Conservation (phyloP, 441 rosid species). For the Euphorbia celastroides region DNA sequence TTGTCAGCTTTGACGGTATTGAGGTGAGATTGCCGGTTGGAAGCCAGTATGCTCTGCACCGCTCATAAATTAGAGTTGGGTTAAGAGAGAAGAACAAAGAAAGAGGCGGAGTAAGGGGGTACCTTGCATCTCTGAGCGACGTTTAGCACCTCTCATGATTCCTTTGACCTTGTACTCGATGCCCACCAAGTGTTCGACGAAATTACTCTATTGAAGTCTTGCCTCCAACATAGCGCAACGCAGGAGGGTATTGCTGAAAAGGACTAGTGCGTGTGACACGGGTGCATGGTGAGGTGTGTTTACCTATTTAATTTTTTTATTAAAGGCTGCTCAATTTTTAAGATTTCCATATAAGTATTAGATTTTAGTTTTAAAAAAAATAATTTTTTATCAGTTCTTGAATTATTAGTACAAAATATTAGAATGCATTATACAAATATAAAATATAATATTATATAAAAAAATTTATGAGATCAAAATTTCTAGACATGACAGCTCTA, state of each 20-base stretch:
- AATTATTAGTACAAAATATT: too few species aligned
- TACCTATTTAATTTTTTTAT: too few species aligned
- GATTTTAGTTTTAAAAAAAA: too few species aligned
- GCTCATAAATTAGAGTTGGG: neutral
- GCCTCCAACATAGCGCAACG: neutral
- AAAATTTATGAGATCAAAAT: too few species aligned
- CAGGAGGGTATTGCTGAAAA: neutral
- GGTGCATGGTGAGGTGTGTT: too few species aligned
- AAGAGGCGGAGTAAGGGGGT: neutral
- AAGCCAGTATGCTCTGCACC: conserved; percentile 64
- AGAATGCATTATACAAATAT: too few species aligned
- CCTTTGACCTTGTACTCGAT: neutral
- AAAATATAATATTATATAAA: too few species aligned
- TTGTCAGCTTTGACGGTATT: conserved; percentile 80
- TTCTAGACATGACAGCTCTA: too few species aligned
- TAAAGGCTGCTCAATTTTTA: too few species aligned
- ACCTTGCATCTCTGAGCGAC: conserved; percentile 82
- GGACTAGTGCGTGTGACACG: too few species aligned
- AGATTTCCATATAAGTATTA: too few species aligned
- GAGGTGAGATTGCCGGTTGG: conserved; percentile 79
- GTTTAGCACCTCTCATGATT: conserved; percentile 48
- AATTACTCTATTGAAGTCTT: conserved; percentile 25
- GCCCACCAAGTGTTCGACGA: conserved; percentile 44
- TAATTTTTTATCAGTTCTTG: too few species aligned
- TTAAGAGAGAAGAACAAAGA: conserved; percentile 3